phyloP scores from a whole-genome alignment of 192 early-diverging fungal species.

The Globomyces pollinis-pini region DNA sequence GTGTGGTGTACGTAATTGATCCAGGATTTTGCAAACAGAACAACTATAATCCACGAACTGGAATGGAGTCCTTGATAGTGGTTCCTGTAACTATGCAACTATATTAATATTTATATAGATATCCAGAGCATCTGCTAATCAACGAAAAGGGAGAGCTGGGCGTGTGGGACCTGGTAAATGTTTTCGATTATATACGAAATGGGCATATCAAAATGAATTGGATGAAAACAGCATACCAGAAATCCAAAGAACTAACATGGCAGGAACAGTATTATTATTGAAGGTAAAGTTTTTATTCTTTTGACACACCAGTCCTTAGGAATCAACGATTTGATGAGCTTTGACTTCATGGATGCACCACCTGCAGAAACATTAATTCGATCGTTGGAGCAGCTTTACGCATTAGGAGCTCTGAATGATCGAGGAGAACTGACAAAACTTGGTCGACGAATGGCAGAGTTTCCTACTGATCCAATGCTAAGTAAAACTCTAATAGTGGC shows the following conservation, averaged over 20 bases:
- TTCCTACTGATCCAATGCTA: slow-evolving; percentile 93
- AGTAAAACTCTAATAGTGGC: slow-evolving; percentile 86
- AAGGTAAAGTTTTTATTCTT: slow-evolving; percentile 48
- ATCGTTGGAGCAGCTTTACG: slow-evolving; percentile 91
- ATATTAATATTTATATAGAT: too few relatives aligned
- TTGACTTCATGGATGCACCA: slow-evolving; percentile 98
- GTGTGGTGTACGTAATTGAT: slow-evolving; percentile 94
- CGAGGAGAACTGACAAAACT: slow-evolving; percentile 90
- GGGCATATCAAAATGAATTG: slow-evolving; percentile 91
- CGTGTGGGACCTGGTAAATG: slow-evolving; percentile 93
- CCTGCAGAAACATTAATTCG: slow-evolving; percentile 84
- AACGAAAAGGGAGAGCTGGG: slow-evolving; percentile 95
- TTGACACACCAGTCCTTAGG: slow-evolving; percentile 76
- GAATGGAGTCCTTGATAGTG: slow-evolving; percentile 94
- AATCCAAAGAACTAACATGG: slow-evolving; percentile 93
- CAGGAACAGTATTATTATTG: slow-evolving; percentile 82
- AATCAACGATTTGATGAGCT: slow-evolving; percentile 82
- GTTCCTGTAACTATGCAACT: slow-evolving; percentile 58
- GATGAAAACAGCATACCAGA: slow-evolving; percentile 90
- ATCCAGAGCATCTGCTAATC: slow-evolving; percentile 88
- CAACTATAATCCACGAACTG: slow-evolving; percentile 89
- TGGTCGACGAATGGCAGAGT: slow-evolving; percentile 96
- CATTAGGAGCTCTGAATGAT: slow-evolving; percentile 85
- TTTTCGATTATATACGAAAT: slow-evolving; percentile 89
- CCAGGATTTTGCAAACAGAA: slow-evolving; percentile 95